Percentiles rank a stretch among this genome's conserved stretches.
These are phyloP conservation scores for Daldinia loculata DNA, from an alignment of 495 filamentous ascomycete genomes.

Conservation along the genomic window DNA sequence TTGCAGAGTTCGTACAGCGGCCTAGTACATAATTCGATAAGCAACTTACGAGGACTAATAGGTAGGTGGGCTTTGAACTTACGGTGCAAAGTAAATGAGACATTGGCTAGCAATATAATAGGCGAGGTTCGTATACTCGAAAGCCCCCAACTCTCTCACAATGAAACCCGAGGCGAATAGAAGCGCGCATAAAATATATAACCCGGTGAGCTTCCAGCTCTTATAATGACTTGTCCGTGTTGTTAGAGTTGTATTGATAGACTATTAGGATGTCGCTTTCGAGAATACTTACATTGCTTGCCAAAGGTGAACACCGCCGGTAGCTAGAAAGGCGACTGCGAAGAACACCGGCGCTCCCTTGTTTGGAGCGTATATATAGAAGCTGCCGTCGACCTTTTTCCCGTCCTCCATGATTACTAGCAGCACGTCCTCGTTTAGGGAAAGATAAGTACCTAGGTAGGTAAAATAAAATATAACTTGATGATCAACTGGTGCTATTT, in stretches of 20 bases:
- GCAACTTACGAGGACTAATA: not conserved
- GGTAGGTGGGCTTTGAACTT: conserved; percentile 45
- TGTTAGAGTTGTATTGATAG: conserved; percentile 51
- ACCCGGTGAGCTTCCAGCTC: conserved; percentile 52
- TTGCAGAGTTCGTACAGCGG: conserved; percentile 78
- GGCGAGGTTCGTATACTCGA: conserved; percentile 63
- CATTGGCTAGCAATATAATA: conserved; percentile 69
- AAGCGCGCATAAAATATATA: conserved; percentile 50
- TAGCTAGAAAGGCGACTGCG: conserved; percentile 68
- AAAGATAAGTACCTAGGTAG: not conserved
- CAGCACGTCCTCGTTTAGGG: not conserved
- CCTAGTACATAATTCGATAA: conserved; percentile 46
- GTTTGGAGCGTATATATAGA: conserved; percentile 79
- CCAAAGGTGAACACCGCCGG: conserved; percentile 66
- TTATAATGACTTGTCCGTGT: conserved; percentile 62
- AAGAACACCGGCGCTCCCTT: conserved; percentile 76
- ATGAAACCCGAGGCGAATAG: conserved; percentile 68
- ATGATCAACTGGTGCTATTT: not conserved
- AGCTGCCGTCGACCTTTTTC: conserved; percentile 57
- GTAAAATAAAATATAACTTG: not conserved
- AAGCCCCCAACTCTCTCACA: conserved; percentile 64
- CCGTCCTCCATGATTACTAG: conserved; percentile 49
- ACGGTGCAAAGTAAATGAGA: conserved; percentile 72
- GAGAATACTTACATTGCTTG: conserved; percentile 66
- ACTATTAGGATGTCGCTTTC: not conserved